Conservation (phyloP, 2,329 filamentous ascomycete species). For the Xylaria sp. region DNA sequence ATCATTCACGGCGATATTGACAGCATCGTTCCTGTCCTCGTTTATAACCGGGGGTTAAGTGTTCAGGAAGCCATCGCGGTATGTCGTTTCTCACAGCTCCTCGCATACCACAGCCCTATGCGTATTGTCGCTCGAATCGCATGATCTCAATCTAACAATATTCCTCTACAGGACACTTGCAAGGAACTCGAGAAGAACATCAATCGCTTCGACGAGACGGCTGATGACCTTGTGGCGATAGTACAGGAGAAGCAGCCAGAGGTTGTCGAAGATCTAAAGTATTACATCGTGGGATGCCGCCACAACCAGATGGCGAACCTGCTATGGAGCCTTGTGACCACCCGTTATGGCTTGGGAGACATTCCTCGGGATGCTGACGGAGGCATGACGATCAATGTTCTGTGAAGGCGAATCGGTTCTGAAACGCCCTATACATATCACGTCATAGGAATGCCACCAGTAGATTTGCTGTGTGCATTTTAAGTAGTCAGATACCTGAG, state of each 20-base stretch:
- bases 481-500: neutral
- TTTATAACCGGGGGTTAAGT: neutral
- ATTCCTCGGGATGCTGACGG: neutral
- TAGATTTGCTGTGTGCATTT: too few species aligned
- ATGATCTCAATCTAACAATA: neutral
- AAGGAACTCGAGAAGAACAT: constrained; percentile 3
- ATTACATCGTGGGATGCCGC: constrained; percentile 4
- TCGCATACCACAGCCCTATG: neutral
- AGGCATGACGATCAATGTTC: neutral
- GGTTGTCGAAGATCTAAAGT: neutral
- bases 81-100: neutral
- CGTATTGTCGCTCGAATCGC: neutral
- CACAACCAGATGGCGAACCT: constrained; percentile 2
- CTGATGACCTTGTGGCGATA: neutral
- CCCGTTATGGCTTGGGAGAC: constrained; percentile 1
- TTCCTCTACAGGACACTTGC: neutral
- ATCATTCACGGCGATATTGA: constrained; percentile 2
- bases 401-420: neutral
- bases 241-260: neutral
- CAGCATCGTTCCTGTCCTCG: neutral
- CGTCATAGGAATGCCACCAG: neutral
- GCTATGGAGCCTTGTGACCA: constrained; percentile 9
- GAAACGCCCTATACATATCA: neutral
- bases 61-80: constrained; percentile 6
- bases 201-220: neutral